A percentile compares a stretch with the other conserved stretches of the same genome.
Evolutionary conservation across 2,329 filamentous ascomycete species (phyloP).

Genomic region (Phialophora macrospora): DNA sequence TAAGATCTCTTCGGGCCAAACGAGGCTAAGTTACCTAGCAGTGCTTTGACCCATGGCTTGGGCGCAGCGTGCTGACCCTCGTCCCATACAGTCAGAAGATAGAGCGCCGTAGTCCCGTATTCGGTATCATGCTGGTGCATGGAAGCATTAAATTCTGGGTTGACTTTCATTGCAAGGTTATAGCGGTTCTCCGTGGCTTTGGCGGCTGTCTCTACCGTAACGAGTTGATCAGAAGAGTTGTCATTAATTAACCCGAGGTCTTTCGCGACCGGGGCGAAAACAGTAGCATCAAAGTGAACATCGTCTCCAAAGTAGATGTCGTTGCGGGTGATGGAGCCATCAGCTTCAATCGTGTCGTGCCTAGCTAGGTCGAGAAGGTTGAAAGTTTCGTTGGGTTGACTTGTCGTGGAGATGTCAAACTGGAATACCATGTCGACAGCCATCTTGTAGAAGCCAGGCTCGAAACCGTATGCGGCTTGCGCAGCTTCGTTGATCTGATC

Average conservation of each 20-base stretch:
- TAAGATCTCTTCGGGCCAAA: background rate
- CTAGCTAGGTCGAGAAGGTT: slow-evolving; percentile 9
- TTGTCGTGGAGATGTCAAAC: background rate
- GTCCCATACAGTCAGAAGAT: slow-evolving; percentile 2
- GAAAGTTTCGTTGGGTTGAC: slow-evolving; percentile 7
- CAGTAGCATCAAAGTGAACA: slow-evolving; percentile 4
- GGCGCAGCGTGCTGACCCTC: background rate
- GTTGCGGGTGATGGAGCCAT: slow-evolving; percentile 8
- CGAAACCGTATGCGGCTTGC: slow-evolving; percentile 7
- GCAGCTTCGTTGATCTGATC: slow-evolving; percentile 9
- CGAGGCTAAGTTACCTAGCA: slow-evolving; percentile 1
- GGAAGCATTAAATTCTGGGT: slow-evolving; percentile 3
- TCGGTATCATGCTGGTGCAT: background rate
- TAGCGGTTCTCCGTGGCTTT: slow-evolving; percentile 5
- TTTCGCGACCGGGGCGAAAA: slow-evolving; percentile 1
- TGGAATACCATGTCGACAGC: slow-evolving; percentile 3
- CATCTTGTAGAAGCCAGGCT: slow-evolving; percentile 3
- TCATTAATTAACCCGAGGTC: background rate
- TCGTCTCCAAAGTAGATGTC: slow-evolving; percentile 11
- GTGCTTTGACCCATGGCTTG: slow-evolving; percentile 5
- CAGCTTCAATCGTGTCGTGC: slow-evolving; percentile 9
- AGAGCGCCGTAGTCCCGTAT: slow-evolving; percentile 5
- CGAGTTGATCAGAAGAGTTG: slow-evolving; percentile 3
- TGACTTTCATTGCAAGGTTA: slow-evolving; percentile 1
- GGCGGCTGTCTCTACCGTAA: slow-evolving; percentile 1